Conservation (phyloP, 768 basidiomycete genomes). For the Suillus hirtellus region DNA sequence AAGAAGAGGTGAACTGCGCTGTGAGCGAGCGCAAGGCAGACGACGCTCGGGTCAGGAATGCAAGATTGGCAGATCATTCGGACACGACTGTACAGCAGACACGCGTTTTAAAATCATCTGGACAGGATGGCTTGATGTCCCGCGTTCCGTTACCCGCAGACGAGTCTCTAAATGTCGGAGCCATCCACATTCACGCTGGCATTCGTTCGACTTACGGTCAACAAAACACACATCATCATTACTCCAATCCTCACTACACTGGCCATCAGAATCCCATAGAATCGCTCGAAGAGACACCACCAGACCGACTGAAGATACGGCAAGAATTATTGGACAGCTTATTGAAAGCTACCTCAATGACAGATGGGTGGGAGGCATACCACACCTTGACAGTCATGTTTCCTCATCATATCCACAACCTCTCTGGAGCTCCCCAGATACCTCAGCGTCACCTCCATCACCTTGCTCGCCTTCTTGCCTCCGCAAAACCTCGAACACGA, state of each 20-base stretch:
- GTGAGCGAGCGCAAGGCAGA: neutral
- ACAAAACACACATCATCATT: conserved; percentile 12
- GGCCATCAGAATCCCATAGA: neutral
- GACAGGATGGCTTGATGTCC: neutral
- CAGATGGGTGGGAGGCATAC: conserved; percentile 48
- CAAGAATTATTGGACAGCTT: conserved; percentile 33
- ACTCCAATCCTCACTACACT: neutral
- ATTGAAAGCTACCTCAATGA: conserved; percentile 31
- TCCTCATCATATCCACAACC: conserved; percentile 16
- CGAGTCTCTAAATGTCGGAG: conserved; percentile 7
- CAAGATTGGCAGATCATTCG: neutral
- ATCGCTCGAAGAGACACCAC: neutral
- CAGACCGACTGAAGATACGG: conserved; percentile 23
- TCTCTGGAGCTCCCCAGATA: conserved; percentile 18
- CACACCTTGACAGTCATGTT: conserved; percentile 27
- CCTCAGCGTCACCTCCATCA: conserved; percentile 54
- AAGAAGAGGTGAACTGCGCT: conserved; percentile 7
- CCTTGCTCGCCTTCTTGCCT: conserved; percentile 58
- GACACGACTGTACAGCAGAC: neutral
- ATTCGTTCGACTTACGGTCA: conserved; percentile 10
- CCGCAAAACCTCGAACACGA: conserved; percentile 56
- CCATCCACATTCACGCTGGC: conserved; percentile 12
- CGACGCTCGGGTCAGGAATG: conserved; percentile 4
- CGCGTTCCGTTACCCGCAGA: neutral
- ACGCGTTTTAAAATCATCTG: neutral